phyloP scores from a whole-genome alignment of 148 eudicot species.

The Dysphania ambrosioides region DNA sequence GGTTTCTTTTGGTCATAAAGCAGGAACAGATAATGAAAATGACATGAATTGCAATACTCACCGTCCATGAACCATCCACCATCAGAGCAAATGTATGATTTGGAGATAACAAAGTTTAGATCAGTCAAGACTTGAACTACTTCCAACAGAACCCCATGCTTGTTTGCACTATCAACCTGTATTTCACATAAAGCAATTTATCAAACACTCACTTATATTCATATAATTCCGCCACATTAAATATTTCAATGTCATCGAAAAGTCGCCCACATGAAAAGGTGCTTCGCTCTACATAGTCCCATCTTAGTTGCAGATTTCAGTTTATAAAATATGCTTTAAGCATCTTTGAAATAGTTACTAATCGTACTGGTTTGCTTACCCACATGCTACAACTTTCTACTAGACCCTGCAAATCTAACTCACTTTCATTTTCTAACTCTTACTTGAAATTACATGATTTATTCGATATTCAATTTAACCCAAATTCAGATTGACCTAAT shows the following conservation, averaged over 20 bases:
- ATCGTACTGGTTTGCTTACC: no score
- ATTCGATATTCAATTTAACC: no score
- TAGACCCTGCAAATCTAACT: no score
- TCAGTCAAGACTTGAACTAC: conserved; percentile 90
- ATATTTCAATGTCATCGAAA: neutral
- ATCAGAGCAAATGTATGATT: conserved; percentile 82
- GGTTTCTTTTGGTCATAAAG: no score
- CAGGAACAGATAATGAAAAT: neutral
- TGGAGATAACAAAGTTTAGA: conserved; percentile 75
- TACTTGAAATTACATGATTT: no score
- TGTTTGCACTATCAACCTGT: conserved; percentile 87
- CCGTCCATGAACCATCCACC: conserved; percentile 99
- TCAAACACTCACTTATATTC: neutral
- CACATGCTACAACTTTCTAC: no score
- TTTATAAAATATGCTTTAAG: neutral
- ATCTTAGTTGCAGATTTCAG: neutral
- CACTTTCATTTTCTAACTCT: no score
- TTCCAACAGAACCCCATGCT: conserved; percentile 78
- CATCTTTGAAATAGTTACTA: neutral
- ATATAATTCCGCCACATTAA: no score
- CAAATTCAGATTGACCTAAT: no score
- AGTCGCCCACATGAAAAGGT: conserved; percentile 12
- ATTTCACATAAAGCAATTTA: conserved; percentile 1
- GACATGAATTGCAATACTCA: conserved; percentile 31
- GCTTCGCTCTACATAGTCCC: neutral